Base-by-base conservation (phyloP, 2,329 filamentous ascomycete species). In the Trichothecium roseum region DNA sequence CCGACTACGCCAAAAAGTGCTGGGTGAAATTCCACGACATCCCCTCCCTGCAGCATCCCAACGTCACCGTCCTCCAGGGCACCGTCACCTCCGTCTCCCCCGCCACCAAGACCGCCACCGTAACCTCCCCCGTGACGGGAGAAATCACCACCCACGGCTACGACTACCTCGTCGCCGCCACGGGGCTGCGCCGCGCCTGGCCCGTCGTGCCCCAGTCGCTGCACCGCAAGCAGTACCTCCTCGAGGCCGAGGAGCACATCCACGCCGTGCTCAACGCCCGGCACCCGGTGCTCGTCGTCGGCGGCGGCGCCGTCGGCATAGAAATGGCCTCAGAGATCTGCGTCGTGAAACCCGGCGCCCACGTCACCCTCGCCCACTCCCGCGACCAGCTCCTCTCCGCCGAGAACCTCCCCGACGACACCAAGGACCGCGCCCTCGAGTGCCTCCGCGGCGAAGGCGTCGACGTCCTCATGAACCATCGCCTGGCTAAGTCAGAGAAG, bases 281-380 rank as follows among this genome's bases (percentile, higher is more conserved):
- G 4, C 62, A 74, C 14, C 74, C 54, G 5, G 72, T 87, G 1
- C 70, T 84, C 0, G 67, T 89, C 16, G 76, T 89, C n/a, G 83
- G 84, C 14, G 84, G 84, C 43, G 60, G 81, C 34, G 84, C 84
- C 6, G 84, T 88, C 2, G 84, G 84, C 8, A 78, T 88, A 37
- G 84, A 89, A 53, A 86, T 89, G 69, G 82, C 84, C 0, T 76
- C 81, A 2, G 84, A 91, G 59, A 63, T 88, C 36, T 87, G 87
- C 56, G 54, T 72, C 31, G 62, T 77, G 17, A 68, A 79, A 41
- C 82, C 84, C 1, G 48, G 69, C 9, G 61, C 75, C 36, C 69
- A 70, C 28, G 78, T 89, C n/a, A 83, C 75, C 1, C 69, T 89
- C 2, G 72, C 84, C 5, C 84, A 89, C 53, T 87, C 83, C 4